phyloP scores from a whole-genome alignment of 2,329 filamentous ascomycete species.

The Xylariaceae sp. region DNA sequence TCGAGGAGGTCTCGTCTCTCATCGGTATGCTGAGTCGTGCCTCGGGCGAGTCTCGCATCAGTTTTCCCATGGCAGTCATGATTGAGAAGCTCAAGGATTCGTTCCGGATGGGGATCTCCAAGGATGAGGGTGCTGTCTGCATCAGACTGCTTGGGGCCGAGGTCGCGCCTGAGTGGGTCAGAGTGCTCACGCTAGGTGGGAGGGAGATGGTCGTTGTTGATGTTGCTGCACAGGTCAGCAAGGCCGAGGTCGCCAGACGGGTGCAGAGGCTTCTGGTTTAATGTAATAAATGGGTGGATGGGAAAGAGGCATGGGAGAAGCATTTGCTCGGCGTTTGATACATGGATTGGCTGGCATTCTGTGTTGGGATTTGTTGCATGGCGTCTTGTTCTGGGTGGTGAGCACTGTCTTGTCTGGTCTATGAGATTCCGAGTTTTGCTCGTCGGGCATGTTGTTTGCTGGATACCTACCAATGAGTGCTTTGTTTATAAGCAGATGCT shows the following conservation, averaged over 20 bases:
- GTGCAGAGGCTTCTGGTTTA: constrained; percentile 21
- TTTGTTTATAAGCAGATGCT: not conserved
- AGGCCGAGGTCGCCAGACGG: constrained; percentile 31
- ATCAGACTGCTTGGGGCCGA: constrained; percentile 50
- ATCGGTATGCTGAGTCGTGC: constrained; percentile 60
- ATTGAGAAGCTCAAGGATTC: constrained; percentile 66
- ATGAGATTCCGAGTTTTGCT: not conserved
- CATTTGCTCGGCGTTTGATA: not conserved
- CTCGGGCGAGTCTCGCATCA: constrained; percentile 46
- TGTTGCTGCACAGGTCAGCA: constrained; percentile 33
- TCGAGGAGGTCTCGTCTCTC: constrained; percentile 64
- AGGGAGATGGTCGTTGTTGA: constrained; percentile 57
- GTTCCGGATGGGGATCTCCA: constrained; percentile 51
- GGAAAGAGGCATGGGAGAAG: not conserved
- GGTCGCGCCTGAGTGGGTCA: constrained; percentile 54
- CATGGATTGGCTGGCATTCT: not conserved
- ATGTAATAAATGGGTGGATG: constrained; percentile 4
- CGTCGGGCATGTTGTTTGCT: constrained; percentile 5
- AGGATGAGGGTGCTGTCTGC: constrained; percentile 48
- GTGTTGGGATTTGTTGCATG: not conserved
- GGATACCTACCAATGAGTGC: constrained; percentile 8
- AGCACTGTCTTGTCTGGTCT: constrained; percentile 1
- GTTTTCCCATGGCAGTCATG: constrained; percentile 62
- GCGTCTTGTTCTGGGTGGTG: not conserved
- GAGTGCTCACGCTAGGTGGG: constrained; percentile 47